Evolutionary conservation across 2,329 filamentous ascomycete genomes (phyloP).

Genomic region (Penicillium sp.): DNA sequence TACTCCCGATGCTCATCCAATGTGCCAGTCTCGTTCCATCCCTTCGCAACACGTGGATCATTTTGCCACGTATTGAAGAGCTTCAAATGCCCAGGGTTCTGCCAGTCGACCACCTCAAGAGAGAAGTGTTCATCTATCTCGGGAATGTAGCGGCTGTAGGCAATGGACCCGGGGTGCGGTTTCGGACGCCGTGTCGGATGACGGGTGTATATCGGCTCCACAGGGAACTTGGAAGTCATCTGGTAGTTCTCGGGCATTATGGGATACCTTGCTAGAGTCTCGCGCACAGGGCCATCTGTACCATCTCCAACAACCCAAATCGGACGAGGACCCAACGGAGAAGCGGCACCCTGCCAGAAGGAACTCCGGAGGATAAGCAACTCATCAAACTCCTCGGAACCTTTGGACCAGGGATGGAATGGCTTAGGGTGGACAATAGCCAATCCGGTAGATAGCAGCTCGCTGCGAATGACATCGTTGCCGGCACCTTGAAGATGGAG

Average conservation of each 20-base stretch:
- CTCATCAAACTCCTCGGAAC: slow-evolving; percentile 30
- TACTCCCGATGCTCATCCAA: slow-evolving; percentile 76
- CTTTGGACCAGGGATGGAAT: slow-evolving; percentile 25
- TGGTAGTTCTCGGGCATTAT: slow-evolving; percentile 40
- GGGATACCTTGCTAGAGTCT: slow-evolving; percentile 32
- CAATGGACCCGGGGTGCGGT: slow-evolving; percentile 69
- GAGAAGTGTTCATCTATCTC: slow-evolving; percentile 77
- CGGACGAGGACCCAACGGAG: slow-evolving; percentile 67
- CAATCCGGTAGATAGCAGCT: slow-evolving; percentile 43
- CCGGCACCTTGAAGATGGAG: slow-evolving; percentile 43
- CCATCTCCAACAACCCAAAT: slow-evolving; percentile 61
- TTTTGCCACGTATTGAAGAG: slow-evolving; percentile 84
- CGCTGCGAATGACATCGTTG: slow-evolving; percentile 41
- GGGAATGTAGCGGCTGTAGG: slow-evolving; percentile 80
- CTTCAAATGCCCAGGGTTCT: slow-evolving; percentile 65
- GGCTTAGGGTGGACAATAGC: slow-evolving; percentile 28
- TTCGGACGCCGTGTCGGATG: slow-evolving; percentile 75
- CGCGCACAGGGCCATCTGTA: slow-evolving; percentile 32
- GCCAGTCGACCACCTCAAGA: slow-evolving; percentile 73
- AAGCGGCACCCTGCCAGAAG: slow-evolving; percentile 73
- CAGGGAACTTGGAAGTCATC: slow-evolving; percentile 54
- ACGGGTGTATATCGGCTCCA: slow-evolving; percentile 60
- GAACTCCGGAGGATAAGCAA: slow-evolving; percentile 58
- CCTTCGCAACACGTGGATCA: slow-evolving; percentile 76
- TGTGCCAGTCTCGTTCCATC: slow-evolving; percentile 80